phyloP scores from a whole-genome alignment of 2,329 filamentous ascomycete genomes.

The Phoma herbarum region DNA sequence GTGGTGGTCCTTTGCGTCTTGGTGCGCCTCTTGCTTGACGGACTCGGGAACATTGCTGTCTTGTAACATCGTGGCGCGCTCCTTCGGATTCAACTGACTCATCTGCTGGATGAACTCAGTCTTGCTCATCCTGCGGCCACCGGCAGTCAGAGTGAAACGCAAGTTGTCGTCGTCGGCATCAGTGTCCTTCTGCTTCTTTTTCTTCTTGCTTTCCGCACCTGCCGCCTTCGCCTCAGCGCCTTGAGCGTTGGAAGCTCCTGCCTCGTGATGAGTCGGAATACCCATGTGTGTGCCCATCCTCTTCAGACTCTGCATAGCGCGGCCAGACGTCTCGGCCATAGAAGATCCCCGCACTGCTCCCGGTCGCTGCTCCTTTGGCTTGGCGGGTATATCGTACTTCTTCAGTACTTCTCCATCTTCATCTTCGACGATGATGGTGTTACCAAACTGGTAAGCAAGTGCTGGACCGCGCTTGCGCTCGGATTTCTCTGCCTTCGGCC shows the following conservation, averaged over 20 bases:
- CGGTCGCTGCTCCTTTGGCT: conserved; percentile 52
- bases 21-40: conserved; percentile 58
- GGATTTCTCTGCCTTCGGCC: conserved; percentile 44
- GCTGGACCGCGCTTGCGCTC: conserved; percentile 70
- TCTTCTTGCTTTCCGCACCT: conserved; percentile 25
- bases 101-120: conserved; percentile 81
- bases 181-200: conserved; percentile 50
- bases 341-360: conserved; percentile 40
- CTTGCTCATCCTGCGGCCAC: conserved; percentile 80
- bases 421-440: conserved; percentile 89
- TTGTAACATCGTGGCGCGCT: conserved; percentile 62
- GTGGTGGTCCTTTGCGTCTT: conserved; percentile 52
- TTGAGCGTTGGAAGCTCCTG: conserved; percentile 33
- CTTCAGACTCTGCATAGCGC: conserved; percentile 55
- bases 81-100: conserved; percentile 73
- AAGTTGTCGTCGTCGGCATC: conserved; percentile 74
- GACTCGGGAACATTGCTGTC: conserved; percentile 57
- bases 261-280: conserved; percentile 41
- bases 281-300: conserved; percentile 65
- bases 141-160: conserved; percentile 77
- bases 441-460: conserved; percentile 85
- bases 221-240: conserved; percentile 20
- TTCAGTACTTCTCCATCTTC: conserved; percentile 87
- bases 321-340: conserved; percentile 46
- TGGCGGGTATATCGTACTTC: conserved; percentile 76